Evolutionary conservation across 2,329 filamentous ascomycete genomes (phyloP), one percentile per base, ranked within the genome.

Genomic region (Fusarium palustre): DNA sequence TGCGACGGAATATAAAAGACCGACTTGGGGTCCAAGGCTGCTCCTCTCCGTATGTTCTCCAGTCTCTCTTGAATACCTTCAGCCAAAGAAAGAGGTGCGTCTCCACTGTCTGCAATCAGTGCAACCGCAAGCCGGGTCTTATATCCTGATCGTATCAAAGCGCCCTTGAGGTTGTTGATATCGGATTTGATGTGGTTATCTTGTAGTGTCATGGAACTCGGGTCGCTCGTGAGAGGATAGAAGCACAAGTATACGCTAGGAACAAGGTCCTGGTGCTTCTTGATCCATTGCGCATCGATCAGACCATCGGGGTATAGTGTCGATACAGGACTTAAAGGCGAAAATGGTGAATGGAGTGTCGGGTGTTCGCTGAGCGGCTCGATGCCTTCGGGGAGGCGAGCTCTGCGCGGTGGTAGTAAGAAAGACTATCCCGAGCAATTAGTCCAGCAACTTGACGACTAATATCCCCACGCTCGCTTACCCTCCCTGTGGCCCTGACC

Each of bases 141-240:
- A 80, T 93, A 94, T 8, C 91, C 91, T 7, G 91, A 92, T 68
- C 85, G 83, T 48, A 78, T 76, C 56, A 97, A 84, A 20, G 90
- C 86, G 36, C 85, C 87, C 73, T 91, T 94, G 66, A 95, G 84
- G 31, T 87, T 87, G 77, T 91, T 94, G 74, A 99, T 93, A 74
- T 97, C 94, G 10, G 89, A 88, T 78, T 97, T 97, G 43, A 97
- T 85, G 76, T 92, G 90, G 77, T 96, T 96, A 77, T 98, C 95
- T 68, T 91, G 87, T n/a, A 94, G 80, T 7, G 90, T 92, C 55
- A 91, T 90, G 61, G 91, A 87, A n/a, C 88, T 91, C 1, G 88
- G 83, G 74, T 97, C 91, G 24, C 90, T 87, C 6, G 87, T 88
- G 59, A 97, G 87, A 36, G 87, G 86, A 76, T 97, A 97, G 80